Evolutionary conservation across 2,329 filamentous ascomycete genomes (phyloP).

Genomic region (Hypocreales sp.): DNA sequence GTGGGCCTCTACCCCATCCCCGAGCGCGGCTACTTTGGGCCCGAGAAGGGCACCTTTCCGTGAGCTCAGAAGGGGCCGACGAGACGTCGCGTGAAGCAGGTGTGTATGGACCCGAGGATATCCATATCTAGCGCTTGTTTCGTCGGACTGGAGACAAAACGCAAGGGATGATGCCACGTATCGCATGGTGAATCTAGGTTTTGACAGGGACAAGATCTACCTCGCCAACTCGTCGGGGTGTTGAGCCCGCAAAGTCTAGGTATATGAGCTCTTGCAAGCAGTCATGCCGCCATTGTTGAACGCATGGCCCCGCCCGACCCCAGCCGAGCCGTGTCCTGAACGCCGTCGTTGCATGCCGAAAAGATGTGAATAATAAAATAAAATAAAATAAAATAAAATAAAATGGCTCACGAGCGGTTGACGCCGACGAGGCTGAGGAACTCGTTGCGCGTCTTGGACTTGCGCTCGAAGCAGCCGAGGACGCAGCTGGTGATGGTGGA

Average conservation of each 20-base stretch:
- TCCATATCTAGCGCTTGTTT: no score
- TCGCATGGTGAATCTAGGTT: no score
- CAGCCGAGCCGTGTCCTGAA: neutral
- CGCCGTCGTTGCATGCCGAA: neutral
- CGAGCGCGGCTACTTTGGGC: constrained; percentile 11
- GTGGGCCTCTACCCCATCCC: constrained; percentile 8
- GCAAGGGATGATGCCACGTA: no score
- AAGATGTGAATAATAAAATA: neutral
- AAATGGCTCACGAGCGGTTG: constrained; percentile 18
- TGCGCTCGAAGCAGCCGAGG: constrained; percentile 85
- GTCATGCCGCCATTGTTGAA: neutral
- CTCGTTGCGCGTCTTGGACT: constrained; percentile 88
- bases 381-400: neutral
- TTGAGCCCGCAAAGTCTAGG: neutral
- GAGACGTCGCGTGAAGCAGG: neutral
- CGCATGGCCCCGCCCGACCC: neutral
- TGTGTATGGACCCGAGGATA: no score
- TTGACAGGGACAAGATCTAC: no score
- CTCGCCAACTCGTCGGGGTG: neutral
- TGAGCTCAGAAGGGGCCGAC: constrained; percentile 1
- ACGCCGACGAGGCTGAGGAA: constrained; percentile 70
- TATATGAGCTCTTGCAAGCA: neutral
- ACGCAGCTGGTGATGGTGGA: constrained; percentile 94
- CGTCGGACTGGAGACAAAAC: no score
- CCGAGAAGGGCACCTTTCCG: constrained; percentile 9